Evolutionary conservation across 257 asterid species (phyloP), one percentile per base, ranked within the genome.

Genomic region (Lantana camara): DNA sequence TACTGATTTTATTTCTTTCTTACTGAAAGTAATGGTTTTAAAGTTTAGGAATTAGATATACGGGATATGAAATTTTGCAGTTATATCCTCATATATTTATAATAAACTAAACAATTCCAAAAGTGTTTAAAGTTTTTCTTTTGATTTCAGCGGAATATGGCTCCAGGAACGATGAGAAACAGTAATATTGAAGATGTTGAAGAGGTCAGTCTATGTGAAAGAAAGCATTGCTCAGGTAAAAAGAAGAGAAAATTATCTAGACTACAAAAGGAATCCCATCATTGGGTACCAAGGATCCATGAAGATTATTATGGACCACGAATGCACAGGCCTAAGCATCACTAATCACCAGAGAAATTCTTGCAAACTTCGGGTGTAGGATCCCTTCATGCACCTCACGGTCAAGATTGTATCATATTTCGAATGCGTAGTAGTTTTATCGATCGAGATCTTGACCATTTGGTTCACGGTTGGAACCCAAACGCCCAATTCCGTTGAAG

Each of bases 291-390:
- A 79, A 84, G 82, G 71, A 69, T 90, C 73, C 95, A 87, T 72
- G 97, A 90, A 85, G 97, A 90, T 58, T 90, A 90, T 65, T 90
- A 79, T 56, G 82, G 94, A 1, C 95, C 95, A 60, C 75, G 84
- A 75, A 70, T 76, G 65, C 90, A 90, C 76, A 81, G 76, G 50
- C 79, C 88, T 66, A 83, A 64, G 73, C 91, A 85, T 76, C 96
- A 85, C 59, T 85, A 77, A 66, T 35, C 40, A 35, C 7, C 35
- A 4, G 11, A 35, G 40, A 4, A 35, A 5, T 35, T 4, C 7
- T 35, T 35, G 11, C 11, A 35, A 3, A 1, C 40, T 3, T 27
- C 32, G 32, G 5, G 32, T 27, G 2, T 27, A 5, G 32, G 32
- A 27, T 27, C 32, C 32, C 5, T 27, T 5, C 32, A 27, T 27